Evolutionary conservation across 192 early-diverging fungal species (phyloP).

Genomic region (Coemansia sp.): DNA sequence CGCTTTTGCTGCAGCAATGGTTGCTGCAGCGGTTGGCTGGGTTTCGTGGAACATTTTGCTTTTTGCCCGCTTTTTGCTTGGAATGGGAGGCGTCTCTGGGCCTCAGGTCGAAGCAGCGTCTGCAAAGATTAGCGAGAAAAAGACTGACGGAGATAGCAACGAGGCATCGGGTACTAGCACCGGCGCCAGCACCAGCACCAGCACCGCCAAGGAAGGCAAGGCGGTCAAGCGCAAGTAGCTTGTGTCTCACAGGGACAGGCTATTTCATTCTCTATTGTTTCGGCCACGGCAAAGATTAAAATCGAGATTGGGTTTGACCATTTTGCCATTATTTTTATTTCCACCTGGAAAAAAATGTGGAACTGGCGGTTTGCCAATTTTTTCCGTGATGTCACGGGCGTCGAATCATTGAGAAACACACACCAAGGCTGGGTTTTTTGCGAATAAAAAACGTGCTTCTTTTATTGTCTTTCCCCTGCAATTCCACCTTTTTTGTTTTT

Average conservation of each 20-base stretch:
- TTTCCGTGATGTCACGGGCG: background rate
- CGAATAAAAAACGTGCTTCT: background rate
- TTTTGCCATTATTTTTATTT: too few relatives aligned
- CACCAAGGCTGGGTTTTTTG: too few relatives aligned
- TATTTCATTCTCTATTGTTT: background rate
- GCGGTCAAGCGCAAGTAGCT: conserved; percentile 21
- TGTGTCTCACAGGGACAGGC: background rate
- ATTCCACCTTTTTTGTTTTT: background rate
- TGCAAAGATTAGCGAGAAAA: background rate
- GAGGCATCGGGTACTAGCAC: conserved; percentile 6
- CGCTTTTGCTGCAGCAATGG: conserved; percentile 36
- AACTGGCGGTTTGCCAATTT: background rate
- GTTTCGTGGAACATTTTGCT: conserved; percentile 34
- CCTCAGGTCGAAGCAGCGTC: conserved; percentile 7
- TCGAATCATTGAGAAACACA: background rate
- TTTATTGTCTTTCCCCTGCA: background rate
- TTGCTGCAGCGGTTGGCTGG: conserved; percentile 29
- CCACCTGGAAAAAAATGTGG: too few relatives aligned
- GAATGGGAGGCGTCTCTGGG: background rate
- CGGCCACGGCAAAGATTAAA: conserved; percentile 5
- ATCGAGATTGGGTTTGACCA: too few relatives aligned
- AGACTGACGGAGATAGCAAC: background rate
- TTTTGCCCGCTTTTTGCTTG: conserved; percentile 18
- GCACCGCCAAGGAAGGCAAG: background rate
- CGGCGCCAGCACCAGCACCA: background rate